Evolutionary conservation across 352 stramenopile species (phyloP).

Genomic region (Globisporangium radiosum): DNA sequence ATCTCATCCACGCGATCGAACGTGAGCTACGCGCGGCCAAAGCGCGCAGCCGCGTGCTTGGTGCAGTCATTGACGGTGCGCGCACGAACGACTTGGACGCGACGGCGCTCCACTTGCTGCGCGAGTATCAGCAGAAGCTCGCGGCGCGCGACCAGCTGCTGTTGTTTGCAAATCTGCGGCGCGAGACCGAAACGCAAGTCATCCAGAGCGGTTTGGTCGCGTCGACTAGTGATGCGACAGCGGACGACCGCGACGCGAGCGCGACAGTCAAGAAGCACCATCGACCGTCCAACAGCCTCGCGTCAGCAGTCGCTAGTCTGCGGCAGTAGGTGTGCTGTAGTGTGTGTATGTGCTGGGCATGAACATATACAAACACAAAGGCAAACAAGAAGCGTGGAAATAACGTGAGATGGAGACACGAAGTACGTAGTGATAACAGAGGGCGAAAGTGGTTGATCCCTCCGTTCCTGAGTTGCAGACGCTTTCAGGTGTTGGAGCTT

Average conservation of each 20-base stretch:
- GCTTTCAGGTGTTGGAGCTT: no score
- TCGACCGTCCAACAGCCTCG: neutral
- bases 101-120: constrained; percentile 14
- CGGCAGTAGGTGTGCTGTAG: neutral
- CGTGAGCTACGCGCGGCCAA: constrained; percentile 28
- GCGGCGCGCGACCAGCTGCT: constrained; percentile 4
- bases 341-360: no score
- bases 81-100: constrained; percentile 19
- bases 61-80: constrained; percentile 23
- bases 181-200: constrained; percentile 6
- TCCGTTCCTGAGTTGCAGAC: no score
- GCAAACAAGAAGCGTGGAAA: neutral
- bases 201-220: constrained; percentile 3
- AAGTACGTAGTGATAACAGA: no score
- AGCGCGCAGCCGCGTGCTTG: constrained; percentile 16
- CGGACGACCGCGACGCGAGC: neutral
- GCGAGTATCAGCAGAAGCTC: constrained; percentile 10
- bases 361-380: no score
- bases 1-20: constrained; percentile 53
- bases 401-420: neutral
- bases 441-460: no score
- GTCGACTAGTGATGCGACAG: no score
- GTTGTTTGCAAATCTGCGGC: constrained; percentile 10
- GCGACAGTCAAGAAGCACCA: neutral
- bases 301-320: constrained; percentile 1